Base-by-base conservation (phyloP, 2,329 filamentous ascomycete species). In the Venturia effusa region DNA sequence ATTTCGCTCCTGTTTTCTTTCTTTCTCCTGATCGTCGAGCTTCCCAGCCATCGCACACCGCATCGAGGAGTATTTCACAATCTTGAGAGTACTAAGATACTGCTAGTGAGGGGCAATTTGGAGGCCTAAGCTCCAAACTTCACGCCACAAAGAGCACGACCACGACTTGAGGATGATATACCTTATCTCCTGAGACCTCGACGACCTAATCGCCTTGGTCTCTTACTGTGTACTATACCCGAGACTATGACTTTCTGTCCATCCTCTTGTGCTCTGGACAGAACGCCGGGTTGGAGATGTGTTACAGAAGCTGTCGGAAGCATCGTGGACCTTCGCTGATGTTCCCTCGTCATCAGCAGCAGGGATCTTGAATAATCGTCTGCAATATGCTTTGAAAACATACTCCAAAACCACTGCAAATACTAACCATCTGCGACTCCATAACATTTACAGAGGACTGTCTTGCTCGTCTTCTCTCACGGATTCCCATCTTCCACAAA, bases 41-140 rank as follows among this genome's bases (percentile, higher is more conserved):
- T 19, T 60, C 57, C 57, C 57, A 60, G 59, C 59, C 59, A 59
- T 43, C 17, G 34, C 37, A 39, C 59, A 60, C 59, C 59, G 59
- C 59, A 32, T 27, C 8, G 22, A 59, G 34, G 32, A n/a, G n/a
- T n/a, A n/a, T n/a, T n/a, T n/a, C n/a, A 6, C 24, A 32, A 5
- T 32, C 24, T 55, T 55, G 48, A 32, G 17, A 40, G 57, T 24
- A 60, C 11, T 11, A 15, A 15, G 37, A 15, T 39, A 39, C 8
- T n/a, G n/a, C n/a, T n/a, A n/a, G n/a, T 39, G 55, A 59, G 55
- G 55, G 55, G 55, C 55, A 59, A 8, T 59, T 41, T n/a, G 13
- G 22, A 34, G 57, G 57, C 19, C 57, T 40, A 19, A 60, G 57
- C 57, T 39, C 19, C 57, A n/a, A 13, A 13, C 19, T 11, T 32